Base-by-base conservation (phyloP, 2,329 filamentous ascomycete genomes). In the Dactylellina cionopaga region DNA sequence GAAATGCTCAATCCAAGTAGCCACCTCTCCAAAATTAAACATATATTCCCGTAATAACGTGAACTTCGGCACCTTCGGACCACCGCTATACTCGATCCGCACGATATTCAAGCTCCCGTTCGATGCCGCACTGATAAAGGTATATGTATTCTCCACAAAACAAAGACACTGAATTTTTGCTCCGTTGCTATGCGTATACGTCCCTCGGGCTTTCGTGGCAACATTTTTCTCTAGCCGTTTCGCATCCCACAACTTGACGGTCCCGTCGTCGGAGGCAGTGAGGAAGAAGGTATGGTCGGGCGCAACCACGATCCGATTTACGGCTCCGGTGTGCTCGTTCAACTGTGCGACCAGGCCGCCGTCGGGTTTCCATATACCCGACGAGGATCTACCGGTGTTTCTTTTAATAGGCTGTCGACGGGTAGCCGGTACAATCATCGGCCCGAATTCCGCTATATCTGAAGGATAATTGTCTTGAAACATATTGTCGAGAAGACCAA, bases 221-320 rank as follows among this genome's bases (percentile, higher is more conserved):
- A 98, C 88, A 78, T 97, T 98, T 44, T 92, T 90, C 81, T 99
- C 95, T 5, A 99, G 84, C 22, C 95, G 87, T 24, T 88, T 89
- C 24, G 92, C 90, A 81, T 99, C 95, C 95, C 95, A 99, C 3
- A 99, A 86, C 78, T 92, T 96, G 64, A 97, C 91, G 5, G 87
- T 88, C 1, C 95, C 92, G 80, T 99, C 95, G 77, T 96, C 92
- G 7, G 93, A 94, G 5, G 89, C 94, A 0, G 95, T 98, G 64
- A 97, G 85, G 80, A 99, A 99, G 81, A 99, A 99, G 3, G 89
- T 83, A 79, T 99, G 94, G 78, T 99, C 95, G 0, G 94, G 92
- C 1, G 95, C 89, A 5, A 92, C 87, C 1, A 90, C 84, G 9
- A 98, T 87, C 7, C 93, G 88, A 77, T 90, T 96, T 75, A 98